A percentile compares a stretch with the other conserved stretches of the same genome.
Evolutionary conservation across 2,329 filamentous ascomycete species (phyloP).

Genomic region (Colletotrichum siamense): DNA sequence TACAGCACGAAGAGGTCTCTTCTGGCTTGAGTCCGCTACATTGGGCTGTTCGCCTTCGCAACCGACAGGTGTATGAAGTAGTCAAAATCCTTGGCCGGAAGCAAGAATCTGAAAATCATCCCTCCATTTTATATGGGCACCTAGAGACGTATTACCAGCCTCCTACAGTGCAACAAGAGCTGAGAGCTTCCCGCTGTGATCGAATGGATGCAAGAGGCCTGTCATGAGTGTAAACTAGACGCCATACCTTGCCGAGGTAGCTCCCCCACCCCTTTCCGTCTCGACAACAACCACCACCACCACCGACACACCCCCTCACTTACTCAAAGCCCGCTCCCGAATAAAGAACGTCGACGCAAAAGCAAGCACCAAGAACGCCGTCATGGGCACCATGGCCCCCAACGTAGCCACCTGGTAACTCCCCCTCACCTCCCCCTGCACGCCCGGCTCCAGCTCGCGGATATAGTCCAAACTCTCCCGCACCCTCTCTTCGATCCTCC

Average conservation of each 20-base stretch:
- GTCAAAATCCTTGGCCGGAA: too few relatives aligned
- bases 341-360: conserved; percentile 55
- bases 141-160: too few relatives aligned
- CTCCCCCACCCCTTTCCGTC: too few relatives aligned
- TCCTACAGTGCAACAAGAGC: too few relatives aligned
- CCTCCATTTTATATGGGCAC: too few relatives aligned
- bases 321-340: conserved; percentile 59
- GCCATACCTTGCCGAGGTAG: too few relatives aligned
- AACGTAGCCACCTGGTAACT: conserved; percentile 65
- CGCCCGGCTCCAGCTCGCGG: conserved; percentile 63
- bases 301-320: conserved; percentile 20
- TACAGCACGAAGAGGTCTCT: not conserved
- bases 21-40: not conserved
- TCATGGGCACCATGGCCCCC: conserved; percentile 44
- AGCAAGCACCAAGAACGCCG: conserved; percentile 39
- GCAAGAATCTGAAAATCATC: too few relatives aligned
- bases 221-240: too few relatives aligned
- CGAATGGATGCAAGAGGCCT: too few relatives aligned
- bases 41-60: not conserved
- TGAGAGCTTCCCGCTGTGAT: too few relatives aligned
- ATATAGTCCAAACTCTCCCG: conserved; percentile 75
- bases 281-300: not conserved
- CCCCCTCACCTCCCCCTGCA: conserved; percentile 63
- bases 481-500: conserved; percentile 71
- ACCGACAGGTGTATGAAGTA: too few relatives aligned